These are phyloP conservation scores for Murraya paniculata DNA, from an alignment of 345 rosid genomes.

Conservation along the genomic window DNA sequence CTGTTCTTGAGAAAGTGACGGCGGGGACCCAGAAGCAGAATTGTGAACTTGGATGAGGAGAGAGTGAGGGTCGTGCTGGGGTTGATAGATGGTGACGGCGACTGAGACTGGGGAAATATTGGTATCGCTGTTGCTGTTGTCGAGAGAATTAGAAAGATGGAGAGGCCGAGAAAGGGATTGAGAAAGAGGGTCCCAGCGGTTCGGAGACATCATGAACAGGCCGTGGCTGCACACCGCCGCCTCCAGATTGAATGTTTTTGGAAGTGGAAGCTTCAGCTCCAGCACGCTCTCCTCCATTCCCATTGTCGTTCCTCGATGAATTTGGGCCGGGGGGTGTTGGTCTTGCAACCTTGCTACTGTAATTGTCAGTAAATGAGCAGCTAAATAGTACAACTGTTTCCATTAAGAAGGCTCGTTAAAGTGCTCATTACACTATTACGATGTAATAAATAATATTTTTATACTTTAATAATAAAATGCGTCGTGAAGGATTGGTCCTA, in stretches of 20 bases:
- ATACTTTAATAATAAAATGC: too few relatives aligned
- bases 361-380: too few relatives aligned
- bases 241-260: constrained; percentile 34
- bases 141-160: constrained; percentile 18
- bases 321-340: too few relatives aligned
- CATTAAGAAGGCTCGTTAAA: too few relatives aligned
- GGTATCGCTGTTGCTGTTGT: not conserved
- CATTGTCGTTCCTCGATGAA: not conserved
- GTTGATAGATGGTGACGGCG: constrained; percentile 38
- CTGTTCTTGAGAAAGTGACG: constrained; percentile 26
- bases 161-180: constrained; percentile 43
- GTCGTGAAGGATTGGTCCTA: too few relatives aligned
- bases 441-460: too few relatives aligned
- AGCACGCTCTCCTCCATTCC: constrained; percentile 4
- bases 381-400: too few relatives aligned
- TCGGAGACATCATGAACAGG: constrained; percentile 52
- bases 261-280: constrained; percentile 8
- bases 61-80: not conserved
- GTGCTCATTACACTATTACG: too few relatives aligned
- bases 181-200: constrained; percentile 45
- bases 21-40: not conserved
- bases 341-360: too few relatives aligned
- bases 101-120: constrained; percentile 1
- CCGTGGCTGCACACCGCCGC: constrained; percentile 61
- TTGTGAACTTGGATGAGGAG: constrained; percentile 31